These are phyloP conservation scores for Parastagonospora nodorum DNA, from an alignment of 2,329 filamentous ascomycete species.

Conservation along the genomic window DNA sequence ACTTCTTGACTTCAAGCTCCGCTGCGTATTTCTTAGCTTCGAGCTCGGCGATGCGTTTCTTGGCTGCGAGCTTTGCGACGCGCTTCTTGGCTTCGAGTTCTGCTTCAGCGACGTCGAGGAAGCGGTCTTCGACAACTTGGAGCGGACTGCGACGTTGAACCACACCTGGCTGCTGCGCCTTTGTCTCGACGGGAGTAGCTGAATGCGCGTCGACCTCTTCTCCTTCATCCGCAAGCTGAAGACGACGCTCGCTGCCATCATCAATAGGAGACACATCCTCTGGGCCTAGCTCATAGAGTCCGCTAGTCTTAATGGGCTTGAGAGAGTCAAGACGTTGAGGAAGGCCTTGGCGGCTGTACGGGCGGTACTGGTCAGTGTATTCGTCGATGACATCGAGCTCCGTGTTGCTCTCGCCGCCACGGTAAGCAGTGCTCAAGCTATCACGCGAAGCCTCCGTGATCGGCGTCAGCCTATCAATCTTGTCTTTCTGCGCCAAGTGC, in stretches of 20 bases:
- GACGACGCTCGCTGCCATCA: constrained; percentile 1
- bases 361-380: constrained; percentile 11
- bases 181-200: constrained; percentile 1
- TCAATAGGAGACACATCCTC: constrained; percentile 19
- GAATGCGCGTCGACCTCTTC: constrained; percentile 2
- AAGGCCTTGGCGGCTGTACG: background rate
- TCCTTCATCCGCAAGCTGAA: background rate
- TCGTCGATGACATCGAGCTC: constrained; percentile 25
- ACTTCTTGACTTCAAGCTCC: constrained; percentile 2
- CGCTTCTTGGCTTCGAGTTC: constrained; percentile 2
- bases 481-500: constrained; percentile 11
- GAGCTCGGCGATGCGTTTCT: constrained; percentile 1
- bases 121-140: constrained; percentile 25
- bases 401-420: constrained; percentile 11
- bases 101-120: constrained; percentile 24
- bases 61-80: constrained; percentile 3
- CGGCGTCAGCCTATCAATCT: constrained; percentile 29
- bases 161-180: background rate
- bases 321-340: constrained; percentile 7
- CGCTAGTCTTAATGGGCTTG: too few relatives aligned
- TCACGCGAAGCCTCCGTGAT: constrained; percentile 31
- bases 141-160: constrained; percentile 22
- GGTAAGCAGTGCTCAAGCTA: constrained; percentile 14
- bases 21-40: background rate
- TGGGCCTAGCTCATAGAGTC: constrained; percentile 12